Evolutionary conservation across 2,329 filamentous ascomycete genomes (phyloP).

Genomic region (Xylaria polymorpha): DNA sequence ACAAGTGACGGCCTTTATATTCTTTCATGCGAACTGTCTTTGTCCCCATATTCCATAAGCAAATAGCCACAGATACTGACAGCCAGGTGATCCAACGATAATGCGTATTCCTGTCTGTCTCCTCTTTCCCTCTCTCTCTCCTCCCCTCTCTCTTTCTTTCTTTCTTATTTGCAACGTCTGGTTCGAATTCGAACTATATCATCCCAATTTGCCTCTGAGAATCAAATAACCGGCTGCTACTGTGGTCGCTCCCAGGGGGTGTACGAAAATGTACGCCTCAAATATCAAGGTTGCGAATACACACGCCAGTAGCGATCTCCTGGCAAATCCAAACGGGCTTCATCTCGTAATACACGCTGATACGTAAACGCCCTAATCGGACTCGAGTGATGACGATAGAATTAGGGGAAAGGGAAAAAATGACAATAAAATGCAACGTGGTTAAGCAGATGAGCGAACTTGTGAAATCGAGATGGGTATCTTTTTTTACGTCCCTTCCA

Average conservation of each 20-base stretch:
- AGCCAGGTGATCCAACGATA: slow-evolving; percentile 30
- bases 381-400: slow-evolving; percentile 33
- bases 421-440: slow-evolving; percentile 44
- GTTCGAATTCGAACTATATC: slow-evolving; percentile 20
- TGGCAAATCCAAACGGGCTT: slow-evolving; percentile 29
- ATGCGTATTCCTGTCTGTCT: slow-evolving; percentile 36
- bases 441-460: slow-evolving; percentile 51
- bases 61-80: slow-evolving; percentile 39
- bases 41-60: slow-evolving; percentile 46
- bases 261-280: slow-evolving; percentile 20
- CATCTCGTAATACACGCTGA: slow-evolving; percentile 25
- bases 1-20: slow-evolving; percentile 18
- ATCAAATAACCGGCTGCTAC: not conserved
- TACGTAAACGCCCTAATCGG: slow-evolving; percentile 8
- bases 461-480: slow-evolving; percentile 50
- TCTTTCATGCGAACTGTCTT: slow-evolving; percentile 32
- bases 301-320: slow-evolving; percentile 15
- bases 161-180: slow-evolving; percentile 25
- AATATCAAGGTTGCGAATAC: slow-evolving; percentile 23
- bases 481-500: slow-evolving; percentile 46
- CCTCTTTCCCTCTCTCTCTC: not conserved
- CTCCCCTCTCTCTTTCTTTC: slow-evolving; percentile 2
- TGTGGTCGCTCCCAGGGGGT: not conserved
- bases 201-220: slow-evolving; percentile 16
- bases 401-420: slow-evolving; percentile 23